A percentile compares a stretch with the other conserved stretches of the same genome.
These are phyloP conservation scores for Coemansia sp. DNA, from an alignment of 192 early-diverging fungal species.

Conservation along the genomic window DNA sequence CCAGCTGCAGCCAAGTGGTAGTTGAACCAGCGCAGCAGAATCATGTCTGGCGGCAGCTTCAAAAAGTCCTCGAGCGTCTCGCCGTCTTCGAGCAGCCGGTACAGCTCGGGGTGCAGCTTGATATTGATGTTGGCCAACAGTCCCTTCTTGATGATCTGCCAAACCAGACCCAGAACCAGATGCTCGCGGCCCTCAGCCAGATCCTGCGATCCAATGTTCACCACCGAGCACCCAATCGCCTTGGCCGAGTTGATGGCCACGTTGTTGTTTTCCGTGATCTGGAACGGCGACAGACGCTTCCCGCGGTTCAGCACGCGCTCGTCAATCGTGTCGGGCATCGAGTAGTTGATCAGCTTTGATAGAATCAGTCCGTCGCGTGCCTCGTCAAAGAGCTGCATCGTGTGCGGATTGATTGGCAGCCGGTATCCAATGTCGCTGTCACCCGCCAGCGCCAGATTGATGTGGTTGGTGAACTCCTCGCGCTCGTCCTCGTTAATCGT, in stretches of 20 bases:
- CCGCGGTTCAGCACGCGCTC: conserved; percentile 93
- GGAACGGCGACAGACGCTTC: conserved; percentile 89
- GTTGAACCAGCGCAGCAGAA: conserved; percentile 98
- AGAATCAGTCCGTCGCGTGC: conserved; percentile 91
- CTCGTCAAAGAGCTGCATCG: conserved; percentile 97
- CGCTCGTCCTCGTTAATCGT: conserved; percentile 99
- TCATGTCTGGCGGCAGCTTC: conserved; percentile 92
- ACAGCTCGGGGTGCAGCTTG: conserved; percentile 96
- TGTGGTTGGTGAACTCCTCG: conserved; percentile 92
- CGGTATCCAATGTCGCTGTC: conserved; percentile 83
- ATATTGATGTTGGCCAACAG: conserved; percentile 96
- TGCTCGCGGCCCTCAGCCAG: conserved; percentile 96
- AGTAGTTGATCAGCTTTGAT: conserved; percentile 98
- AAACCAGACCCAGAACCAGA: conserved; percentile 94
- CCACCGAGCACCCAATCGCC: conserved; percentile 96
- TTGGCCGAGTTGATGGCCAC: conserved; percentile 99
- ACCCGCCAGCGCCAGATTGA: conserved; percentile 79
- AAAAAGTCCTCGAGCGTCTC: conserved; percentile 94
- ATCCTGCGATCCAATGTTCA: conserved; percentile 97
- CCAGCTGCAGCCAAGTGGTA: conserved; percentile 95
- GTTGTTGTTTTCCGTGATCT: conserved; percentile 99
- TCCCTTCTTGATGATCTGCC: conserved; percentile 99
- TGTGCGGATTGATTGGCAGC: conserved; percentile 87
- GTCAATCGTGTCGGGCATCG: conserved; percentile 95
- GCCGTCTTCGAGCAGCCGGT: conserved; percentile 87